A percentile compares a stretch with the other conserved stretches of the same genome.
Conservation (phyloP, 805 yeast genomes). For the Lipomyces kockii region DNA sequence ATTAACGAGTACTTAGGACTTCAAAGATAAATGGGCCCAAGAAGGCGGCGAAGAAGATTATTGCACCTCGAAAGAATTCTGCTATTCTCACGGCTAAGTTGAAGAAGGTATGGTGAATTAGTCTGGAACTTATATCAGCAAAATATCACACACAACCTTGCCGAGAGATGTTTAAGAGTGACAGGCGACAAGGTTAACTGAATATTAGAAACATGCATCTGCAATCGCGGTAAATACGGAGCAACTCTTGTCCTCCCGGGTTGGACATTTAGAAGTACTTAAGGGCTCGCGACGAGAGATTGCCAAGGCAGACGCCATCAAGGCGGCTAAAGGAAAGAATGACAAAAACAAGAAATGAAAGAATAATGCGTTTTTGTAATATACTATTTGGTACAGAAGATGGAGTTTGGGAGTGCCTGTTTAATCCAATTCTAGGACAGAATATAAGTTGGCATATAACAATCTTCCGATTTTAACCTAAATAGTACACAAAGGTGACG, state of each 20-base stretch:
- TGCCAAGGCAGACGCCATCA: conserved; percentile 61
- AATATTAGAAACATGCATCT: conserved; percentile 58
- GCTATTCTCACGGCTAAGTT: conserved; percentile 56
- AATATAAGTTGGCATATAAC: not conserved
- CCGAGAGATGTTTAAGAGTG: not conserved
- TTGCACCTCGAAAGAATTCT: conserved; percentile 67
- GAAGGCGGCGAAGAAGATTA: conserved; percentile 73
- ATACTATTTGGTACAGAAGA: not conserved
- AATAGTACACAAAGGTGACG: not conserved
- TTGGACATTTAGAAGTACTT: conserved; percentile 89
- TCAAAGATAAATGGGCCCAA: conserved; percentile 43
- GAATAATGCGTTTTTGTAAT: not conserved
- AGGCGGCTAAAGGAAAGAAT: conserved; percentile 22
- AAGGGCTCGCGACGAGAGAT: conserved; percentile 88
- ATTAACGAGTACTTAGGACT: conserved; percentile 8
- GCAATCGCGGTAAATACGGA: conserved; percentile 71
- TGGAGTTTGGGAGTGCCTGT: not conserved
- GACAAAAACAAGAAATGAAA: conserved; percentile 7
- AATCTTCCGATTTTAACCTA: not conserved
- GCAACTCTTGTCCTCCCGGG: conserved; percentile 81
- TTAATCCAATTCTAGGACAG: not conserved
- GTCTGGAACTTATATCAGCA: not conserved
- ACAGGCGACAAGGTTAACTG: conserved; percentile 42
- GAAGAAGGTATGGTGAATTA: conserved; percentile 23
- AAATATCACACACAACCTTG: not conserved